These are phyloP conservation scores for Lasiodiplodia gonubiensis DNA, from an alignment of 2,329 filamentous ascomycete genomes.

Conservation along the genomic window DNA sequence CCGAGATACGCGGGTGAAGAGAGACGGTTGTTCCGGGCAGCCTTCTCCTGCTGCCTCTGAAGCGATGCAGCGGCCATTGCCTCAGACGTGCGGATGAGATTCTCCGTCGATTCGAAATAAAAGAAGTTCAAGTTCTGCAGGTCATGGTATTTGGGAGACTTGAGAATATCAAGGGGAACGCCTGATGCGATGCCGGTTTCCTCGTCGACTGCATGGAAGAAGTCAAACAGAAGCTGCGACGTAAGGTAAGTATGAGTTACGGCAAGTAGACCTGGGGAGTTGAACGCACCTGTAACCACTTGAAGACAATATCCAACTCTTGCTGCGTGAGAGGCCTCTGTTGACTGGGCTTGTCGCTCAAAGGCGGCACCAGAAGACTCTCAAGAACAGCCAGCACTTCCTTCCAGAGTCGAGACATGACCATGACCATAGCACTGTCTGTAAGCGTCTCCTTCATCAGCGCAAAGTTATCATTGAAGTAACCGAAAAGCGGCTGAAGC, in stretches of 20 bases:
- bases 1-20: constrained; percentile 68
- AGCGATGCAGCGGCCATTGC: constrained; percentile 90
- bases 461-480: constrained; percentile 98
- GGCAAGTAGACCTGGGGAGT: background rate
- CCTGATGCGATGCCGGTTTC: constrained; percentile 81
- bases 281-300: constrained; percentile 73
- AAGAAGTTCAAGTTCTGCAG: constrained; percentile 97
- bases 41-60: constrained; percentile 71
- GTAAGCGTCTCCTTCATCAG: constrained; percentile 98
- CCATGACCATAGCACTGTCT: constrained; percentile 93
- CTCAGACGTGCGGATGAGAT: constrained; percentile 92
- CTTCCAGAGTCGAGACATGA: constrained; percentile 98
- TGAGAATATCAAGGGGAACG: constrained; percentile 87
- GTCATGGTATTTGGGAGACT: constrained; percentile 98
- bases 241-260: constrained; percentile 21
- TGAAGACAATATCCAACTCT: constrained; percentile 93
- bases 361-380: constrained; percentile 83
- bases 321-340: constrained; percentile 83
- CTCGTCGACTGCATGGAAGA: constrained; percentile 94
- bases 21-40: constrained; percentile 63
- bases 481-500: constrained; percentile 82
- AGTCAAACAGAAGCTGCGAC: constrained; percentile 74
- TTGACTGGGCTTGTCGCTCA: constrained; percentile 90
- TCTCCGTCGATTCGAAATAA: constrained; percentile 92
- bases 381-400: constrained; percentile 94